Percentiles rank a stretch among this genome's conserved stretches.
Evolutionary conservation across 2,329 filamentous ascomycete genomes (phyloP).

Genomic region (Fusarium papillatum): DNA sequence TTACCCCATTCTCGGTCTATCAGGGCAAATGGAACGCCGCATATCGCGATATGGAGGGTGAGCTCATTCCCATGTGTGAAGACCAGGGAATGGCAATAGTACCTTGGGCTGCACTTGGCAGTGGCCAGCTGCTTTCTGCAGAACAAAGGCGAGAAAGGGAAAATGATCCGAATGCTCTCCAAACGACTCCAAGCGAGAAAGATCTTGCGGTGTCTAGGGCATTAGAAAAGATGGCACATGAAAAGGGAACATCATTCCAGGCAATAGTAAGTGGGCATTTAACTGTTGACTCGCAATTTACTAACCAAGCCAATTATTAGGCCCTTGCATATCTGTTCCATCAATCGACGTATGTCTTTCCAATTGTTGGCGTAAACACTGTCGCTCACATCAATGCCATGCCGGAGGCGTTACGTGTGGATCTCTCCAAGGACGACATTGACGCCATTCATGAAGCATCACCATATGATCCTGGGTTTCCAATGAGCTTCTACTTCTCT

Average conservation of each 20-base stretch:
- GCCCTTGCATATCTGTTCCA: slow-evolving; percentile 26
- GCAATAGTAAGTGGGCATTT: slow-evolving; percentile 13
- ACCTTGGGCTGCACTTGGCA: slow-evolving; percentile 46
- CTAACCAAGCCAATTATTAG: not conserved
- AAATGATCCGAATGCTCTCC: slow-evolving; percentile 1
- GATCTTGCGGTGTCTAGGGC: slow-evolving; percentile 1
- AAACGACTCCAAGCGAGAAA: not conserved
- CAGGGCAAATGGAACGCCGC: slow-evolving; percentile 47
- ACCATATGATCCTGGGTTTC: slow-evolving; percentile 9
- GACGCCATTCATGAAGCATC: slow-evolving; percentile 19
- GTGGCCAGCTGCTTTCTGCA: not conserved
- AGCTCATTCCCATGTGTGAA: slow-evolving; percentile 50
- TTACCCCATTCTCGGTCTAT: slow-evolving; percentile 46
- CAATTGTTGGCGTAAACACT: slow-evolving; percentile 24
- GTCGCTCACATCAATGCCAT: slow-evolving; percentile 21
- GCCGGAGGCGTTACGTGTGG: slow-evolving; percentile 5
- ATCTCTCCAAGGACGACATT: slow-evolving; percentile 6
- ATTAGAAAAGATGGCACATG: slow-evolving; percentile 13
- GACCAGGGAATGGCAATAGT: slow-evolving; percentile 61
- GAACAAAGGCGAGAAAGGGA: slow-evolving; percentile 1
- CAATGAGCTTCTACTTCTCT: slow-evolving; percentile 18
- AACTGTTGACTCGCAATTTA: not conserved
- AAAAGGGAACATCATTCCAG: slow-evolving; percentile 14
- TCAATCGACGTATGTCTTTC: slow-evolving; percentile 25
- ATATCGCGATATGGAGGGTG: slow-evolving; percentile 45